Conservation (phyloP, 352 stramenopile species). For the Phytopythium litorale region DNA sequence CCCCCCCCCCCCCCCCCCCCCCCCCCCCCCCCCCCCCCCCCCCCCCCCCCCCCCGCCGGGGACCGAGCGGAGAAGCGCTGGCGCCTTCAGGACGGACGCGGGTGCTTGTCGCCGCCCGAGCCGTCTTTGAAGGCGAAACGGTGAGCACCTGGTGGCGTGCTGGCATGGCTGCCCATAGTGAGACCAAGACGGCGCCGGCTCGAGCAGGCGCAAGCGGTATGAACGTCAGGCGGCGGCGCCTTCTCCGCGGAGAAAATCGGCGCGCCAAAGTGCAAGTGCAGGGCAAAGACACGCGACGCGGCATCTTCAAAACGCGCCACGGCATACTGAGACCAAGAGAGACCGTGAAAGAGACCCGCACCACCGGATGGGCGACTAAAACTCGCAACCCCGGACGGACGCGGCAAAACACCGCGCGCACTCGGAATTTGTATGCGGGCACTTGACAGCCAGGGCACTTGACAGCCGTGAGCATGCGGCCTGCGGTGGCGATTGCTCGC, state of each 20-base stretch:
- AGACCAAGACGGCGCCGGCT: background rate
- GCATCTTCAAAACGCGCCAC: background rate
- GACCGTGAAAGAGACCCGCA: background rate
- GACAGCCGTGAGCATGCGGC: conserved; percentile 4
- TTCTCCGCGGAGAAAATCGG: background rate
- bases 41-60: too few species aligned
- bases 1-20: too few species aligned
- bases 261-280: conserved; percentile 1
- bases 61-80: too few species aligned
- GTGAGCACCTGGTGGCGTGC: too few species aligned
- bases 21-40: too few species aligned
- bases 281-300: conserved; percentile 1
- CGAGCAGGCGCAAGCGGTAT: background rate
- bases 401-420: background rate
- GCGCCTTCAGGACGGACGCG: too few species aligned
- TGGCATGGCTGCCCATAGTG: background rate
- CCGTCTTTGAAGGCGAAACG: too few species aligned
- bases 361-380: conserved; percentile 1
- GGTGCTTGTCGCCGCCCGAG: too few species aligned
- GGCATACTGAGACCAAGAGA: background rate
- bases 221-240: background rate
- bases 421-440: background rate
- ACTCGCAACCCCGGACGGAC: background rate
- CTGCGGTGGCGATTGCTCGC: background rate
- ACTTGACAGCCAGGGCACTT: background rate